Percentiles rank a stretch among this genome's conserved stretches.
Evolutionary conservation across 441 rosid genomes (phyloP).

Genomic region (Isatis lusitanica): DNA sequence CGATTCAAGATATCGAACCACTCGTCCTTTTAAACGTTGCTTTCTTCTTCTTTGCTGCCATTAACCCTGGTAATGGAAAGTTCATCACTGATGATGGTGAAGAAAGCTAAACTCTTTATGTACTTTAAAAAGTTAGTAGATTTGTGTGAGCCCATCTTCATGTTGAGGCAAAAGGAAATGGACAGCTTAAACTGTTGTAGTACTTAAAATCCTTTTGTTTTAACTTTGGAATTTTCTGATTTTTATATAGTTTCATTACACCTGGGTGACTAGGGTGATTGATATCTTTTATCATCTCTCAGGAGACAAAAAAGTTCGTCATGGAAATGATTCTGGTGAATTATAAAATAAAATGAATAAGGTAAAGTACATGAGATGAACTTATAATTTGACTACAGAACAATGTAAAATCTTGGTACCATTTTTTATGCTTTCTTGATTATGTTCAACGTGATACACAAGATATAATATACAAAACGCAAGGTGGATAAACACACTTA

Average conservation of each 20-base stretch:
- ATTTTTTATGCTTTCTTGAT: too few relatives aligned
- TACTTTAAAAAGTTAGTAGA: slow-evolving; percentile 16
- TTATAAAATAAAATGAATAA: too few relatives aligned
- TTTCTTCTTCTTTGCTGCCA: slow-evolving; percentile 85
- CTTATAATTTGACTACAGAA: too few relatives aligned
- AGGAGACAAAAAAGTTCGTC: too few relatives aligned
- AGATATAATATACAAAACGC: too few relatives aligned
- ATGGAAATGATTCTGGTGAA: too few relatives aligned
- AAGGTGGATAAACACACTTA: too few relatives aligned
- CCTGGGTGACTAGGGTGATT: too few relatives aligned
- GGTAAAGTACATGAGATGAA: too few relatives aligned
- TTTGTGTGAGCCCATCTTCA: slow-evolving; percentile 22
- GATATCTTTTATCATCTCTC: too few relatives aligned
- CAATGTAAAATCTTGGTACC: too few relatives aligned
- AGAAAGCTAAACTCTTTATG: slow-evolving; percentile 28
- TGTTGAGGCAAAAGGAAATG: slow-evolving; percentile 25
- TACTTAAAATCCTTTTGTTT: slow-evolving; percentile 11
- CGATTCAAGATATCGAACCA: slow-evolving; percentile 80
- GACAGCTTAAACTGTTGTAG: slow-evolving; percentile 24
- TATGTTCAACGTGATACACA: too few relatives aligned
- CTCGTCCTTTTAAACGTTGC: slow-evolving; percentile 80
- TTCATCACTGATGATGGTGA: slow-evolving; percentile 77
- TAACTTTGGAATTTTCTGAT: slow-evolving; percentile 26
- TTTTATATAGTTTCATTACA: not conserved
- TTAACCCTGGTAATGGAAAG: slow-evolving; percentile 89